These are phyloP conservation scores for Vitis rotundifolia DNA, from an alignment of 164 flowering plant genomes.

Conservation along the genomic window DNA sequence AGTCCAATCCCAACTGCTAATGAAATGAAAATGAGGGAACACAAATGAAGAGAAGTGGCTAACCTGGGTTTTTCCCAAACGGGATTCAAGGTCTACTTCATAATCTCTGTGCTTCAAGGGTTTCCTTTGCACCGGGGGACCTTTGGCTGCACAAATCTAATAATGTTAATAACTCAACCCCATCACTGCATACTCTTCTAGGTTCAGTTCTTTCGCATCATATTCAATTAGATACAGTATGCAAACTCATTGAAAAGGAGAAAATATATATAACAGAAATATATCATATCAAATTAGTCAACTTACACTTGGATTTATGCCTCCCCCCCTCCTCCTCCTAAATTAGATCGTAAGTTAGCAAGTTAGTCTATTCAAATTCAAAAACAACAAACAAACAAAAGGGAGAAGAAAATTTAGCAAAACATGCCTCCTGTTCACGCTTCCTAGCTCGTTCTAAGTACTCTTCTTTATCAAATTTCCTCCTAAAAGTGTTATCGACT, in stretches of 20 bases:
- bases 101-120: slow-evolving; percentile 97
- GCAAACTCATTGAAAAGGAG: not conserved
- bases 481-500: slow-evolving; percentile 80
- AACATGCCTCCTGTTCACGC: slow-evolving; percentile 69
- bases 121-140: slow-evolving; percentile 88
- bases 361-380: not conserved
- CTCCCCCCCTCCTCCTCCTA: slow-evolving; percentile 46
- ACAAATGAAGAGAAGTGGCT: slow-evolving; percentile 1
- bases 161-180: not conserved
- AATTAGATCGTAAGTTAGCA: too few relatives aligned
- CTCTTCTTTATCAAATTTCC: slow-evolving; percentile 84
- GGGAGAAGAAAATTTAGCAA: not conserved
- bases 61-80: slow-evolving; percentile 98
- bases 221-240: not conserved
- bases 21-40: not conserved
- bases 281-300: not conserved
- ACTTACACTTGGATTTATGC: slow-evolving; percentile 58
- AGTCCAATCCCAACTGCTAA: too few relatives aligned
- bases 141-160: slow-evolving; percentile 58
- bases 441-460: slow-evolving; percentile 80
- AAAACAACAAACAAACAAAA: not conserved
- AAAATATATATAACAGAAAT: too few relatives aligned
- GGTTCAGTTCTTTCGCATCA: not conserved
- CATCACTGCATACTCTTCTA: not conserved
- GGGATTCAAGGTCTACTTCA: slow-evolving; percentile 94